These are phyloP conservation scores for Pinus albicaulis DNA, from an alignment of 75 land plant species.

Conservation along the genomic window DNA sequence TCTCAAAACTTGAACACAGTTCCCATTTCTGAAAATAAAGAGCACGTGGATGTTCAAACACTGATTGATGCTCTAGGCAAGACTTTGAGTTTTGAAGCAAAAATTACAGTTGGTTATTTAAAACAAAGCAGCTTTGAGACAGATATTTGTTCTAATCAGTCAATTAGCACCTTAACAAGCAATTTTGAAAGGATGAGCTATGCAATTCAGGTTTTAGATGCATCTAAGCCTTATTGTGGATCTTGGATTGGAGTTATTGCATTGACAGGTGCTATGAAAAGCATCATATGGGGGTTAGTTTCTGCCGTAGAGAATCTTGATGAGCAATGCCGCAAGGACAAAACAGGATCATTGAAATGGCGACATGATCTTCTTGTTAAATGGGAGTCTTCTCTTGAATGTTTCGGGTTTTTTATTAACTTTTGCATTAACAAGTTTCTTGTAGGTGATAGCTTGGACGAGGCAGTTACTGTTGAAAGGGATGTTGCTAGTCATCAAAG, in stretches of 20 bases:
- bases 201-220: not conserved
- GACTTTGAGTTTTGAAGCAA: constrained; percentile 22
- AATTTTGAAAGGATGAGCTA: not conserved
- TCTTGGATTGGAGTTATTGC: constrained; percentile 30
- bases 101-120: constrained; percentile 9
- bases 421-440: constrained; percentile 20
- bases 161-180: not conserved
- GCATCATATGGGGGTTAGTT: constrained; percentile 52
- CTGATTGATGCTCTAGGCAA: constrained; percentile 17
- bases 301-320: constrained; percentile 19
- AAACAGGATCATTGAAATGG: not conserved
- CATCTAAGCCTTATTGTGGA: not conserved
- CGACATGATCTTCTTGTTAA: not conserved
- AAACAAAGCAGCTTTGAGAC: constrained; percentile 11
- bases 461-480: not conserved
- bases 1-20: not conserved
- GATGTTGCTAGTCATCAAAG: not conserved
- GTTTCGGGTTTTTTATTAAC: constrained; percentile 24
- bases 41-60: constrained; percentile 16
- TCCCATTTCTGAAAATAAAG: constrained; percentile 4
- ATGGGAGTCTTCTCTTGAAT: constrained; percentile 12
- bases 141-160: not conserved
- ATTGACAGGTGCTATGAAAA: constrained; percentile 35
- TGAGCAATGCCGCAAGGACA: constrained; percentile 6
- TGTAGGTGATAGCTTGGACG: constrained; percentile 4